A percentile compares a stretch with the other conserved stretches of the same genome.
These are phyloP conservation scores for Solanum hybrid DNA, from an alignment of 305 asterid genomes.

Conservation along the genomic window DNA sequence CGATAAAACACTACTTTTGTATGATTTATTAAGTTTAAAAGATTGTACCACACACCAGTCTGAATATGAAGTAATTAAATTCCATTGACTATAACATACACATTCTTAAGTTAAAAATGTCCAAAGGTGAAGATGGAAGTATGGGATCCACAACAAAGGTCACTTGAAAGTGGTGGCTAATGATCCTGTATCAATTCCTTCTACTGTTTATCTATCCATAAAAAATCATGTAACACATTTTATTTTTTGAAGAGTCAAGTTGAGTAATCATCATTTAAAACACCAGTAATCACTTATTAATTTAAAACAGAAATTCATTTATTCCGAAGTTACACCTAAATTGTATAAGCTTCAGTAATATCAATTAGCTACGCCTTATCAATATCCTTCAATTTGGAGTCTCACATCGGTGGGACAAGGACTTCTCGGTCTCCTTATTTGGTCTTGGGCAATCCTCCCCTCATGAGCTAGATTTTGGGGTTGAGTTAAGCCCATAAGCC, in stretches of 20 bases:
- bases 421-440: neutral
- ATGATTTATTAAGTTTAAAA: neutral
- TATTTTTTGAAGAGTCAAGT: neutral
- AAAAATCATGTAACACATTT: neutral
- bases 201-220: neutral
- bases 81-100: neutral
- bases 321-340: neutral
- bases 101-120: neutral
- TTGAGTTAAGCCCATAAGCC: neutral
- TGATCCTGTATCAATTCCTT: neutral
- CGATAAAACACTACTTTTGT: neutral
- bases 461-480: neutral
- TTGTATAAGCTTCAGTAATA: neutral
- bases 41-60: neutral
- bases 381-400: neutral
- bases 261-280: neutral
- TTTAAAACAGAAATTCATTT: neutral
- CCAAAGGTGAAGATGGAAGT: neutral
- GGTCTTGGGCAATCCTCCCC: neutral
- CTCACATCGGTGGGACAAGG: neutral
- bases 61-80: neutral
- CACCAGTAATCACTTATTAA: neutral
- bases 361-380: neutral
- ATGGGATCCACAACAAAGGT: neutral
- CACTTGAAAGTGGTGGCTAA: neutral